Conservation (phyloP, 176 grass and related monocot species). For the Bromus sterilis region DNA sequence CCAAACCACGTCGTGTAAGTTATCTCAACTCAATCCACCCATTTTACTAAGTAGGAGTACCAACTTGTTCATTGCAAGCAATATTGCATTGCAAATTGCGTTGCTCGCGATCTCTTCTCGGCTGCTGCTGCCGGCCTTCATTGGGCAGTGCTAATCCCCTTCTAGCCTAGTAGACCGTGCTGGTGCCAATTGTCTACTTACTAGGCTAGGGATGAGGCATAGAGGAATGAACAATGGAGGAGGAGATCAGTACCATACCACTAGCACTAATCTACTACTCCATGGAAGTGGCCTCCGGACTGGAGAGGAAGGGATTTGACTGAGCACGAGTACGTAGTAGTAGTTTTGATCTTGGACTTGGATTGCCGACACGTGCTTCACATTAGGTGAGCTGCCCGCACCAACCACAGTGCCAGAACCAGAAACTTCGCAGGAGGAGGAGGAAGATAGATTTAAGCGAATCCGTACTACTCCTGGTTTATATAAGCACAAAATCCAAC, state of each 20-base stretch:
- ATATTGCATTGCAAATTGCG: background rate
- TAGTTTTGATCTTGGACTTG: background rate
- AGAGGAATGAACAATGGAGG: too few relatives aligned
- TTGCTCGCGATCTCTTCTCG: background rate
- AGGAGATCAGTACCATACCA: background rate
- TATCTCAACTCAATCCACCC: too few relatives aligned
- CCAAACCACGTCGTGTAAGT: slow-evolving; percentile 69
- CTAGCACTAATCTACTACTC: too few relatives aligned
- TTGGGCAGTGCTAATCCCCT: background rate
- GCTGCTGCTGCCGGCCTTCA: background rate
- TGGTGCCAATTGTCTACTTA: background rate
- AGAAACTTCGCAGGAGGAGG: background rate
- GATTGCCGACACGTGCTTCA: background rate
- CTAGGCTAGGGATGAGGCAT: too few relatives aligned
- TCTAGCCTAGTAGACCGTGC: background rate
- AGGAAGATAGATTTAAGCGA: background rate
- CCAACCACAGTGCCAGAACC: background rate
- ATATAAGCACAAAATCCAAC: background rate
- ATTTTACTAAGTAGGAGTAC: too few relatives aligned
- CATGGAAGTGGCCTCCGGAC: background rate
- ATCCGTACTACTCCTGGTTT: too few relatives aligned
- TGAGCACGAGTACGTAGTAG: background rate
- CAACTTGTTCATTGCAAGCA: background rate
- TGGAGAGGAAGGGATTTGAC: background rate
- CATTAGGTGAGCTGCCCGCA: background rate